Conservation (phyloP, 2,329 filamentous ascomycete genomes). For the Colletotrichum sp. region DNA sequence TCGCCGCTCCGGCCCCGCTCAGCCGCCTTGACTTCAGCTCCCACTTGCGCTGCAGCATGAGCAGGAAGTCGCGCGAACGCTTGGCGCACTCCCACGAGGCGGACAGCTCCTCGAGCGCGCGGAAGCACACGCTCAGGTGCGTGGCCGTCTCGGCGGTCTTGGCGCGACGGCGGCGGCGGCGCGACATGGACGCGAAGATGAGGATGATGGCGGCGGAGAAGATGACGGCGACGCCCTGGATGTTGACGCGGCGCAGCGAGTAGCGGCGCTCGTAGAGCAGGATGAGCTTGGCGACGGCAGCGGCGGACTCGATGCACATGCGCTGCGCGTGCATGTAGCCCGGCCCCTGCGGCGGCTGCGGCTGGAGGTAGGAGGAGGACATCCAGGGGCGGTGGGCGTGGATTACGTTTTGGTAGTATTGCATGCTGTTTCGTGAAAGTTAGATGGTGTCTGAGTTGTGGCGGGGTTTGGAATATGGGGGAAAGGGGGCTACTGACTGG, state of each 20-base stretch:
- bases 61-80: conserved; percentile 25
- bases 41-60: conserved; percentile 24
- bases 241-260: conserved; percentile 23
- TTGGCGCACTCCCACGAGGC: conserved; percentile 28
- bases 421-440: conserved; percentile 23
- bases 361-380: conserved; percentile 25
- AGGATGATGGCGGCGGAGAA: conserved; percentile 24
- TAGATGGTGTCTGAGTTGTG: background rate
- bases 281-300: conserved; percentile 22
- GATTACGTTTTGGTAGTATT: conserved; percentile 29
- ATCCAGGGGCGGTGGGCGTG: conserved; percentile 30
- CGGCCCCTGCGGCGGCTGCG: conserved; percentile 24
- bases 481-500: conserved; percentile 18
- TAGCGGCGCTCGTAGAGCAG: conserved; percentile 22
- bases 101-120: conserved; percentile 25
- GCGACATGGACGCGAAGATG: conserved; percentile 23
- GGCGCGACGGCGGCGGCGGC: background rate
- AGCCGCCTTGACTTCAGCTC: background rate
- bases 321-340: conserved; percentile 25
- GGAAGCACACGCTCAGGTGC: conserved; percentile 27
- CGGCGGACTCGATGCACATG: conserved; percentile 26
- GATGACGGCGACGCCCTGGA: conserved; percentile 26
- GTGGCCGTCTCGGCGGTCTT: conserved; percentile 2
- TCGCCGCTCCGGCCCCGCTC: background rate
- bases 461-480: background rate